Evolutionary conservation across 352 stramenopile species (phyloP), one percentile per base, ranked within the genome.

Genomic region (Phytopythium aichiense): DNA sequence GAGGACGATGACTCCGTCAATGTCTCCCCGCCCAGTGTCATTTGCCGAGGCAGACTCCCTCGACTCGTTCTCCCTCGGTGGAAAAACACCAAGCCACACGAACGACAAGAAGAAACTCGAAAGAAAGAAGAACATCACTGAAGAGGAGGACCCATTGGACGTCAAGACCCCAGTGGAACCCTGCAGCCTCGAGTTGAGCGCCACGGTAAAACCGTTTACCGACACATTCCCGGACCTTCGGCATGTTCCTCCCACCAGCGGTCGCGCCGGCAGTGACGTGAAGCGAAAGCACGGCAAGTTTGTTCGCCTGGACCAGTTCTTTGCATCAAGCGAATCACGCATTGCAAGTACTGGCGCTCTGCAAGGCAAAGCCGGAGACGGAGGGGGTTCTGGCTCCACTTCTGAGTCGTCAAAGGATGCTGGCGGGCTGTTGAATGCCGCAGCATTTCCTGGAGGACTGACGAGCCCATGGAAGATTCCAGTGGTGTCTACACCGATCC

Each of bases 251-350:
- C 1, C 6, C 7, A 38, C 12, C 16, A 8, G 25, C 8, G 23
- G 16, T 15, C 53, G 22, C 6, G 4, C 60, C 23, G 64, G 49
- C 43, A 58, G 56, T 42, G 52, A 55, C 46, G 54, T 60, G 20
- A 80, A 74, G 40, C 68, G 59, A 30, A 77, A 76, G 53, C 66
- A 56, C 12, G 65, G 66, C 42, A 92, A 90, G 58, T 92, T 90
- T 60, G 75, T 90, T 2, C 64, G 77, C 11, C 56, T 88, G 18
- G 73, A 74, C 42, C 65, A 73, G 8, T 90, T 92, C 58, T 58
- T 87, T 18, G 69, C 60, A 2, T 49, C 53, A 37, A 23, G 13
- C 12, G 33, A 58, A 22, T 46, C 48, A n/a, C 15, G 2, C 25
- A 13, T 7, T 18, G 15, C 25, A 25, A 35, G 7, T 35, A 7